These are phyloP conservation scores for Tricholoma bakamatsutake DNA, from an alignment of 768 basidiomycete genomes.

Conservation along the genomic window DNA sequence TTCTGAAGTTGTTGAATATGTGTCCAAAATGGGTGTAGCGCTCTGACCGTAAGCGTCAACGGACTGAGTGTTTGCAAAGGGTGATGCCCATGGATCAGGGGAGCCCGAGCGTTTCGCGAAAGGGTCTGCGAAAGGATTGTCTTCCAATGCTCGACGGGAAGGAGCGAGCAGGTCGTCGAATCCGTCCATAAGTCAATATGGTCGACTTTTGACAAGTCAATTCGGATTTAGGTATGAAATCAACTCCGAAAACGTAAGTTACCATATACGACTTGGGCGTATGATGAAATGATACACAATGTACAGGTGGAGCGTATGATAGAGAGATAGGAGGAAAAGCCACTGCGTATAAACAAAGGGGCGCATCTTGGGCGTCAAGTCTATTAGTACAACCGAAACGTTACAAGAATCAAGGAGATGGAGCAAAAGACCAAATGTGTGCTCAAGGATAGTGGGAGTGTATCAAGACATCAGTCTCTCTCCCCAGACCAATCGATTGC, in stretches of 20 bases:
- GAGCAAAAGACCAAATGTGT: neutral
- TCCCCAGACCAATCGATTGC: constrained; percentile 74
- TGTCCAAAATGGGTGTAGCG: constrained; percentile 15
- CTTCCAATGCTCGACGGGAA: constrained; percentile 57
- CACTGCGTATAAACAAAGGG: neutral
- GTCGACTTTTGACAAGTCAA: neutral
- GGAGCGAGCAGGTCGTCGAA: constrained; percentile 72
- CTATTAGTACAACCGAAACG: neutral
- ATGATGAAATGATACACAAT: neutral
- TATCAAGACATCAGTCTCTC: constrained; percentile 65
- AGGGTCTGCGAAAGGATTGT: constrained; percentile 73
- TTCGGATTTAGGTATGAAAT: neutral
- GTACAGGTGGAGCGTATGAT: neutral
- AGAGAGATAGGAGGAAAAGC: neutral
- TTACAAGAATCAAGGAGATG: neutral
- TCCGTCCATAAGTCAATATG: constrained; percentile 47
- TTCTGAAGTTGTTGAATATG: constrained; percentile 21
- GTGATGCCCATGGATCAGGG: constrained; percentile 73
- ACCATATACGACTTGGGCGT: too few relatives aligned
- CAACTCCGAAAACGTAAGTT: neutral
- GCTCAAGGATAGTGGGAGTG: neutral
- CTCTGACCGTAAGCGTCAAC: constrained; percentile 24
- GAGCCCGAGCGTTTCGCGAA: constrained; percentile 64
- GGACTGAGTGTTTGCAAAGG: constrained; percentile 32
- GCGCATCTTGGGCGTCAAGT: neutral